Conservation (phyloP, 495 filamentous ascomycete species). For the Trichocladium uniseriatum region DNA sequence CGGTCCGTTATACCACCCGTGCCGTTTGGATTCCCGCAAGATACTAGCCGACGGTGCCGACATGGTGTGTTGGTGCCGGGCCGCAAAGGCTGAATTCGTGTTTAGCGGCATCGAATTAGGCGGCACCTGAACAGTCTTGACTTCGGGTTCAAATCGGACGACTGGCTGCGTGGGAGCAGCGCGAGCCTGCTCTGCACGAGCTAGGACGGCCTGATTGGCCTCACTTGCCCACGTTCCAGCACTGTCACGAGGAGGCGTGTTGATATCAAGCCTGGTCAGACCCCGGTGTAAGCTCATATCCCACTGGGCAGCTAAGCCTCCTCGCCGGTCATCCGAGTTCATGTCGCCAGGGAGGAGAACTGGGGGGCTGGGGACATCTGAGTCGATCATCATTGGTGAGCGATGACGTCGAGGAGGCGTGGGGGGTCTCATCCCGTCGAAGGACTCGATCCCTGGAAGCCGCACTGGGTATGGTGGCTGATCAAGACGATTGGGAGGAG, state of each 20-base stretch:
- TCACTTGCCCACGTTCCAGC: slow-evolving; percentile 43
- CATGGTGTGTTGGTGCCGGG: slow-evolving; percentile 40
- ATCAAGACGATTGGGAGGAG: slow-evolving; percentile 36
- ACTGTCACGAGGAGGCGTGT: slow-evolving; percentile 47
- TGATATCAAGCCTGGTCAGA: slow-evolving; percentile 64
- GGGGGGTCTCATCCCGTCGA: slow-evolving; percentile 58
- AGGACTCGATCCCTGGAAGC: slow-evolving; percentile 83
- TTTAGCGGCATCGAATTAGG: slow-evolving; percentile 7
- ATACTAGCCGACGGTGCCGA: slow-evolving; percentile 42
- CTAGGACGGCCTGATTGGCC: slow-evolving; percentile 40
- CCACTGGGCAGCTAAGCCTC: slow-evolving; percentile 54
- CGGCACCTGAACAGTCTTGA: slow-evolving; percentile 7
- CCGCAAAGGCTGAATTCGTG: slow-evolving; percentile 6
- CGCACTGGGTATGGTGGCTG: slow-evolving; percentile 40
- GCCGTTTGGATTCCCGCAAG: slow-evolving; percentile 52
- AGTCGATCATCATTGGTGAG: slow-evolving; percentile 63
- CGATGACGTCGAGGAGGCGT: slow-evolving; percentile 54
- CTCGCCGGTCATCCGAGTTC: slow-evolving; percentile 50
- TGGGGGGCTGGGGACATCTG: slow-evolving; percentile 33
- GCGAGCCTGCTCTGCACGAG: slow-evolving; percentile 36
- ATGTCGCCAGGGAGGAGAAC: slow-evolving; percentile 35
- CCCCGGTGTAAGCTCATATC: slow-evolving; percentile 68
- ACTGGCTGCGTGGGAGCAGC: not conserved
- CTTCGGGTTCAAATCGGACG: slow-evolving; percentile 40
- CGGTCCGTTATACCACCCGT: slow-evolving; percentile 62